phyloP scores from a whole-genome alignment of 345 rosid species.

The Acer yangbiense region DNA sequence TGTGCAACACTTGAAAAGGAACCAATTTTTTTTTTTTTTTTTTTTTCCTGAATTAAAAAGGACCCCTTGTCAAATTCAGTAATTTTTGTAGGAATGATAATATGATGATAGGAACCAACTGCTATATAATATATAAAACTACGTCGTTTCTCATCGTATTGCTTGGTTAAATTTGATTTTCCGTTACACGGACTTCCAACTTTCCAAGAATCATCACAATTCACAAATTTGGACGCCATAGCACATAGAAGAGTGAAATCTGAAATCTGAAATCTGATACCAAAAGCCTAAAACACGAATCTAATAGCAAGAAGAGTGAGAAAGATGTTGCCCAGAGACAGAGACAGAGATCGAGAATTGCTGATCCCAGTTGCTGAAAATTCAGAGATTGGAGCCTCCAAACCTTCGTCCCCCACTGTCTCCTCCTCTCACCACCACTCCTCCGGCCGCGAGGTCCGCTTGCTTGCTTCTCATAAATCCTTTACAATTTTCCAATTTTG shows the following conservation, averaged over 20 bases:
- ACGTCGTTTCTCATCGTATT: not conserved
- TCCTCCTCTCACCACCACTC: slow-evolving; percentile 17
- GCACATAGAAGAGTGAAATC: not conserved
- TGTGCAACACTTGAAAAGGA: too few species aligned
- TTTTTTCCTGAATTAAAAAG: too few species aligned
- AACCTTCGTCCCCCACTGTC: slow-evolving; percentile 22
- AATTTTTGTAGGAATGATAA: too few species aligned
- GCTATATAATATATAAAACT: not conserved
- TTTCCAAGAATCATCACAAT: not conserved
- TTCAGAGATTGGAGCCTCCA: slow-evolving; percentile 24
- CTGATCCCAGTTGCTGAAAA: slow-evolving; percentile 34
- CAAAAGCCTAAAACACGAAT: not conserved
- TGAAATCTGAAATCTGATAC: not conserved
- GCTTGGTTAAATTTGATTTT: not conserved
- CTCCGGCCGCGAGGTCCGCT: slow-evolving; percentile 35
- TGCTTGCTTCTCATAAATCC: not conserved
- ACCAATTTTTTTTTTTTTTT: too few species aligned
- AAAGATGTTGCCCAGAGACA: slow-evolving; percentile 32
- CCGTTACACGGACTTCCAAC: not conserved
- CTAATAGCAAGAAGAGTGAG: not conserved
- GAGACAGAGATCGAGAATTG: slow-evolving; percentile 40
- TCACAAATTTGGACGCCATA: not conserved
- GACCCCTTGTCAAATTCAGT: too few species aligned
- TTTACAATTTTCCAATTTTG: not conserved
- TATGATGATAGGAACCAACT: too few species aligned